phyloP scores from a whole-genome alignment of 1,284 basidiomycete genomes.

The Takashimella koratensis region DNA sequence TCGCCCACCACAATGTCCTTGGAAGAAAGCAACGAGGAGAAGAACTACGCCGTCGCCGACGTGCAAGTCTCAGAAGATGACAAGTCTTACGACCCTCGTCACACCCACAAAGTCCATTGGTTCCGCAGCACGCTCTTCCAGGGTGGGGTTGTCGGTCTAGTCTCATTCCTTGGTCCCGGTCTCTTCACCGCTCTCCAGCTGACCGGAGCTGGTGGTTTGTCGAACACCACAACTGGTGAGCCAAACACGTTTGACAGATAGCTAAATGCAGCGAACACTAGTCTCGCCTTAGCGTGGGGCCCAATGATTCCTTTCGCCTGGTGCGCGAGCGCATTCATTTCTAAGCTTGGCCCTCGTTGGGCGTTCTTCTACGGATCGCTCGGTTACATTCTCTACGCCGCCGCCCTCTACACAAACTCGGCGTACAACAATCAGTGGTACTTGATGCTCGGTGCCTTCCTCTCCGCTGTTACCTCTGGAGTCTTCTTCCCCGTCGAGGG shows the following conservation, averaged over 20 bases:
- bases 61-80: too few relatives aligned
- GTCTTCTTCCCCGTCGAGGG: slow-evolving; percentile 41
- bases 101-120: slow-evolving; percentile 12
- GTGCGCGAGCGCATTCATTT: slow-evolving; percentile 19
- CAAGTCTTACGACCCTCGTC: background rate
- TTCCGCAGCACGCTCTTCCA: slow-evolving; percentile 20
- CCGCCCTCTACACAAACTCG: slow-evolving; percentile 33
- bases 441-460: slow-evolving; percentile 43
- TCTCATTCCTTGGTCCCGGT: slow-evolving; percentile 44
- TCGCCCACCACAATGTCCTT: too few relatives aligned
- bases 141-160: slow-evolving; percentile 39
- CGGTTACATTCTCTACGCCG: slow-evolving; percentile 44
- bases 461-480: slow-evolving; percentile 46
- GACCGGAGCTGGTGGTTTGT: slow-evolving; percentile 25
- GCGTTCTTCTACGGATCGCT: slow-evolving; percentile 36
- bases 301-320: slow-evolving; percentile 9
- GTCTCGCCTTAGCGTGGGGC: too few relatives aligned
- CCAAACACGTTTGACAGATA: too few relatives aligned
- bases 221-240: slow-evolving; percentile 45
- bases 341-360: slow-evolving; percentile 28
- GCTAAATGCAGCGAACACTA: too few relatives aligned
- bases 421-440: slow-evolving; percentile 38
- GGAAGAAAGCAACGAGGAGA: too few relatives aligned
- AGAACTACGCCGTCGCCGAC: too few relatives aligned
- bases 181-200: slow-evolving; percentile 42